Evolutionary conservation across 2,329 filamentous ascomycete species (phyloP).

Genomic region (Cladosporium austrohemisphaericum): DNA sequence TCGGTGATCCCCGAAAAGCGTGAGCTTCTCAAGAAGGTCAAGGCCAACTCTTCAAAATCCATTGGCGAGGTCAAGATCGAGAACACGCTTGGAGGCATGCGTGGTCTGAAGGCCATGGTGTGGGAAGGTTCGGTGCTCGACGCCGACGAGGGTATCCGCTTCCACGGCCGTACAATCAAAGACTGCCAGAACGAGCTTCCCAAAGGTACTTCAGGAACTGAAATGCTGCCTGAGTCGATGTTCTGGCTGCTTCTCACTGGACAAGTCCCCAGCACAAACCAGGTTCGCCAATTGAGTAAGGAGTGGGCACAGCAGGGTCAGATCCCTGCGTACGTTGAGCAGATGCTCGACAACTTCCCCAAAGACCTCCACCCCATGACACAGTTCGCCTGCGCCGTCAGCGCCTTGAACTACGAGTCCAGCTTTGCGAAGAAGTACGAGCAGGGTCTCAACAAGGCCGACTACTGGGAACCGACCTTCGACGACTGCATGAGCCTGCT

Average conservation of each 20-base stretch:
- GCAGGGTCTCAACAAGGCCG: constrained; percentile 83
- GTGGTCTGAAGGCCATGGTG: constrained; percentile 92
- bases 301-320: constrained; percentile 82
- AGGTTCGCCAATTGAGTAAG: constrained; percentile 77
- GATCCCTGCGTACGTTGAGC: constrained; percentile 77
- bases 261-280: constrained; percentile 75
- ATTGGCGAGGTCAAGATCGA: constrained; percentile 92
- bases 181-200: constrained; percentile 89
- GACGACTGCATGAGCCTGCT: constrained; percentile 91
- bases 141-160: constrained; percentile 93
- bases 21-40: constrained; percentile 90
- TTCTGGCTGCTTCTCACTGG: constrained; percentile 98
- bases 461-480: constrained; percentile 98
- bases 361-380: constrained; percentile 95
- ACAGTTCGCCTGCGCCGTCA: constrained; percentile 91
- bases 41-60: constrained; percentile 74
- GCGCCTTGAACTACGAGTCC: constrained; percentile 91
- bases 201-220: constrained; percentile 84
- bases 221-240: constrained; percentile 99
- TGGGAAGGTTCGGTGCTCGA: constrained; percentile 98
- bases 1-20: constrained; percentile 86
- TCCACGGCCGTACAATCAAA: constrained; percentile 96
- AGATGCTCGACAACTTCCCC: constrained; percentile 87
- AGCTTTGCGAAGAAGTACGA: constrained; percentile 93
- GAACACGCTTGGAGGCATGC: constrained; percentile 93